These are phyloP conservation scores for Citrus medica DNA, from an alignment of 345 rosid genomes.

Conservation along the genomic window DNA sequence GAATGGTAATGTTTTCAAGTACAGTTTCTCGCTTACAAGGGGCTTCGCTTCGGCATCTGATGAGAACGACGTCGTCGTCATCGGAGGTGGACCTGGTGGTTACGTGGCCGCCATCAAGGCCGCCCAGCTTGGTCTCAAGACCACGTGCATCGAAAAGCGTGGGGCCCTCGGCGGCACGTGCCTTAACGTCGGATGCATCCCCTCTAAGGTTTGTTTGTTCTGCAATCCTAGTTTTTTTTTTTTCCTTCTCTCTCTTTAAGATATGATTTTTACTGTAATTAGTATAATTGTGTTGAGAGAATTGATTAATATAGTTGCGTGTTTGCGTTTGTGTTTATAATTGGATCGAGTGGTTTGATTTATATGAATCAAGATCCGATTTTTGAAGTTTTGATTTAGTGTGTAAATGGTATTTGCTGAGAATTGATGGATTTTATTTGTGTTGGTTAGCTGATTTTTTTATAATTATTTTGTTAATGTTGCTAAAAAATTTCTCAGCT, in stretches of 20 bases:
- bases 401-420: not conserved
- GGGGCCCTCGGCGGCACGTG: conserved; percentile 98
- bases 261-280: not conserved
- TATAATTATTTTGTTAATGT: not conserved
- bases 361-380: not conserved
- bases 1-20: conserved; percentile 49
- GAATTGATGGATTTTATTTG: not conserved
- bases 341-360: not conserved
- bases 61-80: conserved; percentile 88
- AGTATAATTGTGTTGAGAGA: not conserved
- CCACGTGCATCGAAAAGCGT: conserved; percentile 96
- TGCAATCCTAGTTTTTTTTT: not conserved
- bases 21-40: conserved; percentile 53
- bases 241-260: too few species aligned
- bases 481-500: not conserved
- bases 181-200: conserved; percentile 99
- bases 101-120: conserved; percentile 99
- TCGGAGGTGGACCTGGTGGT: conserved; percentile 99
- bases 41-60: conserved; percentile 88
- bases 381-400: not conserved
- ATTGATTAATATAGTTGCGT: not conserved
- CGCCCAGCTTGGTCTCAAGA: conserved; percentile 94
- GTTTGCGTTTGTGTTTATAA: not conserved
- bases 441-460: not conserved
- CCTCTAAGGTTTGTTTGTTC: conserved; percentile 66